A percentile compares a stretch with the other conserved stretches of the same genome.
phyloP scores from a whole-genome alignment of 1,284 basidiomycete species.

The Ustilago loliicola region DNA sequence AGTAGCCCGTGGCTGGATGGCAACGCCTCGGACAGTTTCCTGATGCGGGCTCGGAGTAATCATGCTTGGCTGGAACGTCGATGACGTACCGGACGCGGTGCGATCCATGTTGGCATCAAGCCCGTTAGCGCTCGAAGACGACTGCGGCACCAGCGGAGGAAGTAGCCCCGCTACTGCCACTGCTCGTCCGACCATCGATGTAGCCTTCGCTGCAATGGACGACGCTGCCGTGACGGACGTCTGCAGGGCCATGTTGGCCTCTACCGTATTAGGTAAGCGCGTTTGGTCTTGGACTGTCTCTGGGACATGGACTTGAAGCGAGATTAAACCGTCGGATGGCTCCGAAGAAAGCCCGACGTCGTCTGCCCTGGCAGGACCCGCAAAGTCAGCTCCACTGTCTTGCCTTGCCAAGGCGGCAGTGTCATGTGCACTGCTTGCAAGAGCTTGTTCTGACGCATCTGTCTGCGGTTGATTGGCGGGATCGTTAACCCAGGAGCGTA shows the following conservation, averaged over 20 bases:
- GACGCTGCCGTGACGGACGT: background rate
- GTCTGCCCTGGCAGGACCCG: background rate
- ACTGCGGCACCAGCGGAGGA: slow-evolving; percentile 32
- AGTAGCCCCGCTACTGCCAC: slow-evolving; percentile 17
- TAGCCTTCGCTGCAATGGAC: background rate
- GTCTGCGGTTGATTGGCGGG: slow-evolving; percentile 26
- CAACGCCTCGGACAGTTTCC: background rate
- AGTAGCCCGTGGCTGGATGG: background rate
- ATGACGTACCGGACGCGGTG: background rate
- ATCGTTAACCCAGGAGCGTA: slow-evolving; percentile 60
- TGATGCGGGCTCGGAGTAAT: background rate
- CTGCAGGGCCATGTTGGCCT: background rate
- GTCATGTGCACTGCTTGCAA: background rate
- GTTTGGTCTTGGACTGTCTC: slow-evolving; percentile 19
- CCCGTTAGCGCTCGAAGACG: background rate
- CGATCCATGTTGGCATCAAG: background rate
- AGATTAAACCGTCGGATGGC: slow-evolving; percentile 36
- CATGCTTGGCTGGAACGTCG: background rate
- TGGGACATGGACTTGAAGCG: slow-evolving; percentile 38
- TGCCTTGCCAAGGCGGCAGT: background rate
- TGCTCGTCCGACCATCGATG: slow-evolving; percentile 1
- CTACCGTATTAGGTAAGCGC: background rate
- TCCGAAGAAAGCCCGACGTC: slow-evolving; percentile 6
- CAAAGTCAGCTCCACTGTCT: background rate
- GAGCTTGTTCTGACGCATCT: background rate